A percentile compares a stretch with the other conserved stretches of the same genome.
Evolutionary conservation across 2,329 filamentous ascomycete genomes (phyloP).

Genomic region (Penicillium hordei): DNA sequence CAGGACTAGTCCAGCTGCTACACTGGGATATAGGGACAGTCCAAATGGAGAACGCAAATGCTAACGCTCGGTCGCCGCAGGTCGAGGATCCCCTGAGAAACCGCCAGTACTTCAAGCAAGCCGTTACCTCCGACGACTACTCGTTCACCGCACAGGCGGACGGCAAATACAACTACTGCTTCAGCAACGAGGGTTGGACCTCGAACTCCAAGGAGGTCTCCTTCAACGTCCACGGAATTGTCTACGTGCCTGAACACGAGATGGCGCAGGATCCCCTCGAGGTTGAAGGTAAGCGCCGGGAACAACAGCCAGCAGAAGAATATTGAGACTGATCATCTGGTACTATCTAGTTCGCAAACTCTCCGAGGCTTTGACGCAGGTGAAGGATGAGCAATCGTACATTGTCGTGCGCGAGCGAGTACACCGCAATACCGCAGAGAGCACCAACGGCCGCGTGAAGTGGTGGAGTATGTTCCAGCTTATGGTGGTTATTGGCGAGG

Average conservation of each 20-base stretch:
- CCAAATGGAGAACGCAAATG: neutral
- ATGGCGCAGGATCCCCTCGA: conserved; percentile 84
- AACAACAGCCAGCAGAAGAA: neutral
- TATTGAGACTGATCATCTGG: conserved; percentile 5
- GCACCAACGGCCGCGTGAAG: conserved; percentile 95
- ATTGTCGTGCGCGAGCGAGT: conserved; percentile 93
- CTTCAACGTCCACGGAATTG: conserved; percentile 98
- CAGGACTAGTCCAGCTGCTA: neutral
- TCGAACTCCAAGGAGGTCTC: conserved; percentile 96
- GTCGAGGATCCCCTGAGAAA: conserved; percentile 75
- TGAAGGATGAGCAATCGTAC: conserved; percentile 97
- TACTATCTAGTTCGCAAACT: conserved; percentile 67
- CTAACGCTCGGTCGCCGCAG: conserved; percentile 40
- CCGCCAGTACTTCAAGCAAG: conserved; percentile 77
- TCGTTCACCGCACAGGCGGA: conserved; percentile 82
- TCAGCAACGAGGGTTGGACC: conserved; percentile 98
- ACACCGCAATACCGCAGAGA: conserved; percentile 97
- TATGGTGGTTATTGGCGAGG: conserved; percentile 81
- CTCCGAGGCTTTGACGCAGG: conserved; percentile 80
- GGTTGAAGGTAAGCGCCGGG: conserved; percentile 66
- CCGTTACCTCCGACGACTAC: conserved; percentile 86
- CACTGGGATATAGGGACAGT: neutral
- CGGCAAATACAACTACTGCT: conserved; percentile 94
- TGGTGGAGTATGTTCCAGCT: conserved; percentile 99
- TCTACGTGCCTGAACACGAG: conserved; percentile 91